Percentiles rank a stretch among this genome's conserved stretches.
phyloP scores from a whole-genome alignment of 78 protist species.

The Speleostelium caveatum region DNA sequence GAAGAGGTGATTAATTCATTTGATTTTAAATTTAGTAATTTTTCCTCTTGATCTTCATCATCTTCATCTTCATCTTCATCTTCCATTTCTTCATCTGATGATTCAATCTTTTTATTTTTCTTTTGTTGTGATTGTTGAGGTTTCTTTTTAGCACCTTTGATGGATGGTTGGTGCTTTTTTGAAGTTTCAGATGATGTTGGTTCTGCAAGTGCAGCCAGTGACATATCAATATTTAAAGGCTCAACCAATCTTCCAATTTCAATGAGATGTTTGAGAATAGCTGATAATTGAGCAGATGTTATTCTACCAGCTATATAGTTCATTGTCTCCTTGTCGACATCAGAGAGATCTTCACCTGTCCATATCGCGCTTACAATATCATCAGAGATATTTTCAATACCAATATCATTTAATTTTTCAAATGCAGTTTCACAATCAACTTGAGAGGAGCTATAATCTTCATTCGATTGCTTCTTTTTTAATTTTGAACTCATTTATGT shows the following conservation, averaged over 20 bases:
- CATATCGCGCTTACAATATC: not conserved
- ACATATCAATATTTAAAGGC: not conserved
- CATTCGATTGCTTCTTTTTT: no score
- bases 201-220: not conserved
- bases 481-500: no score
- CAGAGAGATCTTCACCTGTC: constrained; percentile 24
- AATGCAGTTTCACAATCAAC: no score
- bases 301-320: not conserved
- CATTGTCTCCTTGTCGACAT: not conserved
- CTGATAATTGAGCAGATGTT: not conserved
- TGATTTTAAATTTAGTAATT: no score
- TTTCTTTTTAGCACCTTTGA: constrained; percentile 12
- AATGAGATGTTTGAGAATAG: not conserved
- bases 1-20: not conserved
- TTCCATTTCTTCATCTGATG: constrained; percentile 18
- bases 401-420: not conserved
- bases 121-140: constrained; percentile 6
- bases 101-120: constrained; percentile 9
- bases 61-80: constrained; percentile 30
- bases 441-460: no score
- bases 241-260: not conserved
- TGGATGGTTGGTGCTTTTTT: not conserved
- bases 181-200: not conserved
- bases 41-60: not conserved
- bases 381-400: not conserved